phyloP scores from a whole-genome alignment of 495 filamentous ascomycete genomes.

The Aspergillus funiculosus region DNA sequence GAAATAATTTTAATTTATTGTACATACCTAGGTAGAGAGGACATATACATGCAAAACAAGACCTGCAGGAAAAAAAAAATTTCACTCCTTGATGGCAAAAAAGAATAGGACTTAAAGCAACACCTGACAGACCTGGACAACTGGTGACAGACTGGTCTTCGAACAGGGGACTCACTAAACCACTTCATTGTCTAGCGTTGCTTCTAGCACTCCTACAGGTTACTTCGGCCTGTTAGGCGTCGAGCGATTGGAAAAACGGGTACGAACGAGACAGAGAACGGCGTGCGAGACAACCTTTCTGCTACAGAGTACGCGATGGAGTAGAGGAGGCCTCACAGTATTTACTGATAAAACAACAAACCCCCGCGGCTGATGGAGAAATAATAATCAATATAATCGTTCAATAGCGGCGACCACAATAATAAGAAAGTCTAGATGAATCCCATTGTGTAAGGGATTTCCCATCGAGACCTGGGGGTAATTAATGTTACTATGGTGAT shows the following conservation, averaged over 20 bases:
- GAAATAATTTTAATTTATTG: background rate
- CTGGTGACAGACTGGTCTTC: conserved; percentile 13
- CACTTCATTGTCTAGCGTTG: conserved; percentile 7
- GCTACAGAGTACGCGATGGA: too few relatives aligned
- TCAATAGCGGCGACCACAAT: too few relatives aligned
- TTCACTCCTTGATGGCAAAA: too few relatives aligned
- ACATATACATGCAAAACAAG: too few relatives aligned
- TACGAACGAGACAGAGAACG: too few relatives aligned
- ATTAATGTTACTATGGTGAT: conserved; percentile 13
- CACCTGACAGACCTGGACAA: too few relatives aligned
- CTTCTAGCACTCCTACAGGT: conserved; percentile 14
- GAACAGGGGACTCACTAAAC: conserved; percentile 13
- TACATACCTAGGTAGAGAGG: background rate
- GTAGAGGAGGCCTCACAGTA: too few relatives aligned
- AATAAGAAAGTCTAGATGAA: background rate
- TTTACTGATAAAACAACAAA: background rate
- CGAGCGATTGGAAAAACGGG: conserved; percentile 1
- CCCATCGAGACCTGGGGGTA: background rate
- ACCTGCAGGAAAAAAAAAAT: background rate
- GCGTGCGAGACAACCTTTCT: too few relatives aligned
- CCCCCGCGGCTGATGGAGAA: background rate
- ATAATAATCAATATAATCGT: background rate
- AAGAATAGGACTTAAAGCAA: too few relatives aligned
- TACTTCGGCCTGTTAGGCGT: conserved; percentile 11
- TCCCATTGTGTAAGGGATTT: conserved; percentile 7